Base-by-base conservation (phyloP, 2,329 filamentous ascomycete genomes). In the Helotiales sp. region DNA sequence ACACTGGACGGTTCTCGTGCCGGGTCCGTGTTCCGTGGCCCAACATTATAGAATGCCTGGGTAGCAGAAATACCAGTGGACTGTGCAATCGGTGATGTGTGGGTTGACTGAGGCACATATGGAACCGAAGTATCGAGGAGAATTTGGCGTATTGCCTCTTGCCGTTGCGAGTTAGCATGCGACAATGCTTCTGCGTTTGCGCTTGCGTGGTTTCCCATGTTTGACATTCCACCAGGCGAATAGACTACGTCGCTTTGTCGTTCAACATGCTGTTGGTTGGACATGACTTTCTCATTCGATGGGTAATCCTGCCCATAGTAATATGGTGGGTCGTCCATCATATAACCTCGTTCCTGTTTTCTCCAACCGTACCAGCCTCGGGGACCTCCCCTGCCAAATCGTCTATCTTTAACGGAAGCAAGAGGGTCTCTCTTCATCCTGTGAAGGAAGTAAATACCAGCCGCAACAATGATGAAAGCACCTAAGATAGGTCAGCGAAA, bases 331-430 rank as follows among this genome's bases (percentile, higher is more conserved):
- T 70, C 61, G 20, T 73, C 70, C 28, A 65, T 50, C 2, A 45
- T 37, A 17, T 68, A 67, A 28, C 55, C 67, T 32, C 40, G 37
- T 20, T 65, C 65, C 20, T 70, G 50, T 63, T 63, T 72, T 34
- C 72, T 66, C 70, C 71, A 74, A n/a, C 73, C 75, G 69, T 74
- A 75, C 61, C 72, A 71, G 54, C 68, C 70, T 34, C 71, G 66
- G 49, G 59, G 28, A 47, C 71, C 73, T 43, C 73, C 74, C 60
- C 57, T 73, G n/a, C 64, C 65, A 49, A 74, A 62, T 37, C 67
- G 62, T 15, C 70, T 68, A 30, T 66, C 68, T 10, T 63, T 63
- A 24, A 70, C 65, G 7, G 49, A 57, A 24, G 64, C 30, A n/a
- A 71, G 65, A 10, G 68, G n/a, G 50, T 74, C 70, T 24, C 68